Base-by-base conservation (phyloP, 495 filamentous ascomycete genomes). In the Pyrenula aspistea region DNA sequence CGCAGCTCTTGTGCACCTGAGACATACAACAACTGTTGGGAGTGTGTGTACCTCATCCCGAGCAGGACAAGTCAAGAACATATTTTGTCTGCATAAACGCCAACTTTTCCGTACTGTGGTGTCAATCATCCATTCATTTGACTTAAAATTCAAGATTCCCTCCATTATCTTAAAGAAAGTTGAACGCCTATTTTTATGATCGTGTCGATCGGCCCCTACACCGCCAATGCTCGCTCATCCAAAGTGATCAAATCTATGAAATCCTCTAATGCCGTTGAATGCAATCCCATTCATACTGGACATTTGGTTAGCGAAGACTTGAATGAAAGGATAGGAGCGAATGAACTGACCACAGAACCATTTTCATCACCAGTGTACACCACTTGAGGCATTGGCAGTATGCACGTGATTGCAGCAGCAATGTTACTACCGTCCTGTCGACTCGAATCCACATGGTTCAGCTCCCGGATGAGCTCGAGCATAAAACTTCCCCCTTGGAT, bases 331-430 rank as follows among this genome's bases (percentile, higher is more conserved):
- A 31, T 22, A 50, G 20, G 3, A n/a, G 21, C 1, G 15, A 55
- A 51, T 47, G 36, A 56, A 77, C 82, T 72, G 59, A 85, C 82
- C 65, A 96, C 91, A 72, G 85, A 72, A 49, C 91, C 91, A 49
- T 85, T 83, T 57, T 95, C 92, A 72, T 96, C 91, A 8, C 93
- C 92, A 0, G 92, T 95, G 70, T 96, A 96, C 12, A 97, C 86
- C 55, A 85, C 78, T 59, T 84, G 81, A 60, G 87, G 80, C 76
- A 91, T 86, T 12, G 93, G 89, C 52, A 89, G 74, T 55, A 98
- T 88, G 60, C 86, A 91, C 22, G 88, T 95, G 55, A 96, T 91
- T 1, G 85, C 84, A n/a, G 84, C 84, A 50, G 80, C 77, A n/a
- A 84, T 80, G 60, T 94, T 92, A 25, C 76, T 79, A 0, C 88